Percentiles rank a stretch among this genome's conserved stretches.
These are phyloP conservation scores for Pistacia atlantica DNA, from an alignment of 345 rosid species.

Conservation along the genomic window DNA sequence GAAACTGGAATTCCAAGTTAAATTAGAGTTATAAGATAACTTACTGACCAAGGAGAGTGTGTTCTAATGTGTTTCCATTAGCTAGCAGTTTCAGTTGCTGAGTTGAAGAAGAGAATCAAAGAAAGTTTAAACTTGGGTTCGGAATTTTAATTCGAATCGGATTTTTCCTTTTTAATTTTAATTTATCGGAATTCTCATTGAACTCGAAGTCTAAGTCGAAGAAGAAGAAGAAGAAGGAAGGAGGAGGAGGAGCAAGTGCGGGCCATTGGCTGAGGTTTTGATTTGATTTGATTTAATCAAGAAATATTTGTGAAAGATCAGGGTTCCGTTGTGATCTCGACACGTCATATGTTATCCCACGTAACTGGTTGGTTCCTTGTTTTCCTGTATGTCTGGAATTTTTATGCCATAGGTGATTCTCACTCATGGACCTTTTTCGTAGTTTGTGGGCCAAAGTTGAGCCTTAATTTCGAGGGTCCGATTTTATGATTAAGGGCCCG, in stretches of 20 bases:
- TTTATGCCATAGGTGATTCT: neutral
- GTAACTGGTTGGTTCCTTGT: neutral
- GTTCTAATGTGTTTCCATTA: no score
- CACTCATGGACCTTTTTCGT: neutral
- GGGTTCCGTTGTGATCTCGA: constrained; percentile 5
- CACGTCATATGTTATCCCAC: neutral
- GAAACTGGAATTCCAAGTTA: neutral
- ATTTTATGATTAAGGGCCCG: neutral
- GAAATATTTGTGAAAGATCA: neutral
- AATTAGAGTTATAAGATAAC: neutral
- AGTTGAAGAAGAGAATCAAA: neutral
- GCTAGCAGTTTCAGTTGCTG: neutral
- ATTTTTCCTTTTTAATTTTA: no score
- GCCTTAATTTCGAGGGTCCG: neutral
- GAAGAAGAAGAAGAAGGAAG: no score
- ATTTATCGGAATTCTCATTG: neutral
- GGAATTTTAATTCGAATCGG: neutral
- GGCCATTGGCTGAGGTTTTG: neutral
- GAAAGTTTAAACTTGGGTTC: neutral
- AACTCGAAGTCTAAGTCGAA: neutral
- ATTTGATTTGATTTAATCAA: neutral
- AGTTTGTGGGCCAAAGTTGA: neutral
- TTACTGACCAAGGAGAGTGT: constrained; percentile 1
- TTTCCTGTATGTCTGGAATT: neutral
- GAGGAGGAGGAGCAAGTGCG: neutral